phyloP scores from a whole-genome alignment of 495 filamentous ascomycete genomes.

The Thermochaetoides thermophila region DNA sequence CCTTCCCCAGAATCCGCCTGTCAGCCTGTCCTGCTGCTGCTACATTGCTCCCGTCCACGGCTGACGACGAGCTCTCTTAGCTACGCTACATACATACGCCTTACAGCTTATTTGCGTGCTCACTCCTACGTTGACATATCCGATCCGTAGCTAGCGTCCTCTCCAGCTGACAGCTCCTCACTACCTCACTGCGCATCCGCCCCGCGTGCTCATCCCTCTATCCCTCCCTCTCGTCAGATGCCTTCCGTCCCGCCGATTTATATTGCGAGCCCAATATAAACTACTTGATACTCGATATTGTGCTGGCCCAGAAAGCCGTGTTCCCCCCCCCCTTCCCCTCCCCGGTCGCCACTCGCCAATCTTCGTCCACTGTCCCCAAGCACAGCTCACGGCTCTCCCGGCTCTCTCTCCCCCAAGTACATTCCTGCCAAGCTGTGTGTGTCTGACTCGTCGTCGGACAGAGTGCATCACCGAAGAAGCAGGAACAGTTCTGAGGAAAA shows the following conservation, averaged over 20 bases:
- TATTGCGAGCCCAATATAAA: constrained; percentile 26
- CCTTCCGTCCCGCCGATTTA: constrained; percentile 25
- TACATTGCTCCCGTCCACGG: too few species aligned
- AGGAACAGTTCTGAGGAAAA: constrained; percentile 19
- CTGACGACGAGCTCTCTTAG: too few species aligned
- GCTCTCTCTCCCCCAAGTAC: too few species aligned
- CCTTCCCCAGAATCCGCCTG: constrained; percentile 17
- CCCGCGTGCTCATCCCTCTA: constrained; percentile 6
- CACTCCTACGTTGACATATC: not conserved
- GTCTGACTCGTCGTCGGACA: too few species aligned
- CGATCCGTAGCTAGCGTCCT: too few species aligned
- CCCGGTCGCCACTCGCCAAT: constrained; percentile 23
- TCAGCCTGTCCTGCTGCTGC: constrained; percentile 6
- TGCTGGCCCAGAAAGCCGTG: constrained; percentile 18
- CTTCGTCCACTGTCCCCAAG: constrained; percentile 15
- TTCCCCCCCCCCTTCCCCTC: too few species aligned
- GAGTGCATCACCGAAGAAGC: constrained; percentile 18
- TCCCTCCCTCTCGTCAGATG: constrained; percentile 8
- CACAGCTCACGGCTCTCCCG: constrained; percentile 14
- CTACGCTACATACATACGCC: too few species aligned
- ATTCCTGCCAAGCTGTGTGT: too few species aligned
- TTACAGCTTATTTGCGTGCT: too few species aligned
- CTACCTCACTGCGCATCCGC: constrained; percentile 6
- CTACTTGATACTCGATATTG: constrained; percentile 24
- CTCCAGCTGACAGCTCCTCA: too few species aligned